A percentile compares a stretch with the other conserved stretches of the same genome.
Evolutionary conservation across 1,139 yeast species (phyloP).

Genomic region (Geotrichum restrictum): DNA sequence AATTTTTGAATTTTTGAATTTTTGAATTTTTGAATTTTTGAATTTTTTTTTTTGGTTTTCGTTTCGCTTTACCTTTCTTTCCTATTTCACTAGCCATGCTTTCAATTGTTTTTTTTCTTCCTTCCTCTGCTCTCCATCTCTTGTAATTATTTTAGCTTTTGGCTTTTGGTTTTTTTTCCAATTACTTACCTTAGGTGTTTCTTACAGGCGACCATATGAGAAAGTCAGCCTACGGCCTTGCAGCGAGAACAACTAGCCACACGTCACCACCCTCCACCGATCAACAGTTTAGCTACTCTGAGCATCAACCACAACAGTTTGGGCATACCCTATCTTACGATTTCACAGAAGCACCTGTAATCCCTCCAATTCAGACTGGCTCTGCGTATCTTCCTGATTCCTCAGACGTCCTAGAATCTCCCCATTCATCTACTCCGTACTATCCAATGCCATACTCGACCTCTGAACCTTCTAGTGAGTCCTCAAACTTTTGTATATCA

Average conservation of each 20-base stretch:
- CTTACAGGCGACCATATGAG: conserved; percentile 9
- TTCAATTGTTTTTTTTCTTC: not conserved
- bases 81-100: not conserved
- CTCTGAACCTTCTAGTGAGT: conserved; percentile 1
- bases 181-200: not conserved
- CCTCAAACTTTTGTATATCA: not conserved
- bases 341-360: too few relatives aligned
- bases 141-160: not conserved
- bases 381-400: not conserved
- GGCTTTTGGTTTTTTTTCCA: not conserved
- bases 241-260: conserved; percentile 6
- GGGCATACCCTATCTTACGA: not conserved
- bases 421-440: conserved; percentile 1
- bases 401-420: not conserved
- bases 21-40: not conserved
- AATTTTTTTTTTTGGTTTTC: conserved; percentile 1
- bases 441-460: conserved; percentile 2
- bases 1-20: conserved; percentile 2
- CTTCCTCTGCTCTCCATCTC: not conserved
- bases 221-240: conserved; percentile 6
- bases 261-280: not conserved
- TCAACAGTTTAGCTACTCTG: not conserved
- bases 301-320: not conserved
- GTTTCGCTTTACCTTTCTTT: conserved; percentile 2
- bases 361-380: not conserved